phyloP scores from a whole-genome alignment of 2,329 filamentous ascomycete species.

The Cladosporium sp. region DNA sequence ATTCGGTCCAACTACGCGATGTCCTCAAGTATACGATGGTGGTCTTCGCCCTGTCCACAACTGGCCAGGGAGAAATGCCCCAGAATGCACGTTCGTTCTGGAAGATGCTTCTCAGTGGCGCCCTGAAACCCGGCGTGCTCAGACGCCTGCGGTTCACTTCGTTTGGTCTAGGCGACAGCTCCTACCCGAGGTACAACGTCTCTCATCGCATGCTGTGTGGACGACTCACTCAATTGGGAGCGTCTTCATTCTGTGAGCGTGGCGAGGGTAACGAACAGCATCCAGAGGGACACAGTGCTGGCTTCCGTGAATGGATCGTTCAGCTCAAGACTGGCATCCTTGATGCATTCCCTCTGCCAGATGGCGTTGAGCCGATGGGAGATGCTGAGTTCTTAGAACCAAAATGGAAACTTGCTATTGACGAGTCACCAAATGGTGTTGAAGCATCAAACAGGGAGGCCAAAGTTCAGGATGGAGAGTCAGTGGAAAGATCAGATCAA shows the following conservation, averaged over 20 bases:
- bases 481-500: too few relatives aligned
- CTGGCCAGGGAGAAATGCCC: conserved; percentile 90
- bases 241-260: conserved; percentile 66
- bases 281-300: conserved; percentile 68
- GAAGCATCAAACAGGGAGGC: background rate
- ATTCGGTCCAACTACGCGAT: conserved; percentile 62
- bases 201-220: conserved; percentile 84
- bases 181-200: conserved; percentile 93
- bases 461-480: background rate
- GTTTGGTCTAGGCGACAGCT: conserved; percentile 92
- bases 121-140: conserved; percentile 68
- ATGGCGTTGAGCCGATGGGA: conserved; percentile 65
- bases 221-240: conserved; percentile 78
- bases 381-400: conserved; percentile 71
- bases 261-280: conserved; percentile 94
- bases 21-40: conserved; percentile 51
- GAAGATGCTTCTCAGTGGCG: conserved; percentile 77
- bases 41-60: conserved; percentile 83
- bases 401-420: conserved; percentile 57
- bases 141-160: conserved; percentile 68
- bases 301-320: conserved; percentile 37
- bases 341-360: conserved; percentile 63
- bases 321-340: conserved; percentile 64
- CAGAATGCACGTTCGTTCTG: conserved; percentile 79
- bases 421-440: background rate